Evolutionary conservation across 495 filamentous ascomycete species (phyloP).

Genomic region (Neurospora sp.): DNA sequence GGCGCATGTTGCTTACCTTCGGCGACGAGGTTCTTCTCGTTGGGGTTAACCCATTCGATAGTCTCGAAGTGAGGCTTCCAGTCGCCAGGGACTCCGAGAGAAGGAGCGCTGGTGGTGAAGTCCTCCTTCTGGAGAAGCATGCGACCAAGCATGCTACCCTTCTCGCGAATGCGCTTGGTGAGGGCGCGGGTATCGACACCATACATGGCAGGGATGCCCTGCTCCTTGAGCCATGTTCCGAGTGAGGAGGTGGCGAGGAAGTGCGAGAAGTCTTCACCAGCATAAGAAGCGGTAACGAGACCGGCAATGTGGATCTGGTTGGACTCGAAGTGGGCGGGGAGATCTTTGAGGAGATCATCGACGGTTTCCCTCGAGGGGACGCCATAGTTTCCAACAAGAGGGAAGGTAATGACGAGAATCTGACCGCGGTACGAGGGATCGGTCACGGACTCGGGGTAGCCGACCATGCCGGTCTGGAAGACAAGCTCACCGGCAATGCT

Average conservation of each 20-base stretch:
- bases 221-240: conserved; percentile 90
- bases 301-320: conserved; percentile 86
- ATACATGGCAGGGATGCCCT: conserved; percentile 91
- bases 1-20: conserved; percentile 59
- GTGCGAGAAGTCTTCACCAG: conserved; percentile 90
- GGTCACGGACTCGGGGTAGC: conserved; percentile 96
- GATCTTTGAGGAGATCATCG: conserved; percentile 70
- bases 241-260: conserved; percentile 82
- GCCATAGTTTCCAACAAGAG: conserved; percentile 98
- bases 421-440: conserved; percentile 98
- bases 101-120: conserved; percentile 24
- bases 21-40: conserved; percentile 78
- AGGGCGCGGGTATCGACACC: conserved; percentile 89
- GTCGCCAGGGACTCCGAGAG: conserved; percentile 22
- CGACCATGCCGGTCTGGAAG: conserved; percentile 99
- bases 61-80: conserved; percentile 65
- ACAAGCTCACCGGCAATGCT: conserved; percentile 92
- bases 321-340: conserved; percentile 88
- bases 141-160: conserved; percentile 93
- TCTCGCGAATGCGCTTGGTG: conserved; percentile 84
- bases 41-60: conserved; percentile 84
- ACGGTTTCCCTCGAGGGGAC: conserved; percentile 76
- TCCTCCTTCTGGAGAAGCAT: conserved; percentile 64
- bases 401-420: conserved; percentile 96
- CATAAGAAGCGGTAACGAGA: conserved; percentile 79